A percentile compares a stretch with the other conserved stretches of the same genome.
phyloP scores from a whole-genome alignment of 345 rosid genomes.

The Camelina laxa region DNA sequence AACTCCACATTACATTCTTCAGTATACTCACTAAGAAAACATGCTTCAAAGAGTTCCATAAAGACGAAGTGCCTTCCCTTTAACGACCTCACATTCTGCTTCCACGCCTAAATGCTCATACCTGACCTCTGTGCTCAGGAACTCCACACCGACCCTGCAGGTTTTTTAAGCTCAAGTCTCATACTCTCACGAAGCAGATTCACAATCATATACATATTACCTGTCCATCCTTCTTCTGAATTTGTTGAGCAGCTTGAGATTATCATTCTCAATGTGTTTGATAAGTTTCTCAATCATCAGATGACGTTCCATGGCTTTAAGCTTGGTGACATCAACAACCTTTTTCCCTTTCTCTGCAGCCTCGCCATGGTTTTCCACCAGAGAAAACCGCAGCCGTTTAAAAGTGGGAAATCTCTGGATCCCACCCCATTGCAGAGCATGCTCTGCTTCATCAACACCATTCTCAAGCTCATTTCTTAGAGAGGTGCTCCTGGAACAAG shows the following conservation, averaged over 20 bases:
- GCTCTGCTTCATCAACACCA: slow-evolving; percentile 44
- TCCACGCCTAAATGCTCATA: slow-evolving; percentile 59
- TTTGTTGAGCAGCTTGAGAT: slow-evolving; percentile 57
- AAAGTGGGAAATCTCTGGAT: slow-evolving; percentile 73
- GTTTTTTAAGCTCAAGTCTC: slow-evolving; percentile 1
- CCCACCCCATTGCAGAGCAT: slow-evolving; percentile 64
- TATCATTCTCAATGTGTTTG: slow-evolving; percentile 68
- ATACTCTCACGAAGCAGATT: background rate
- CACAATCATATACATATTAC: slow-evolving; percentile 39
- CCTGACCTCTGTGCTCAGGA: slow-evolving; percentile 69
- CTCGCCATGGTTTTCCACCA: slow-evolving; percentile 46
- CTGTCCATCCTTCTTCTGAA: slow-evolving; percentile 58
- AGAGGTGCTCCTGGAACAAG: slow-evolving; percentile 53
- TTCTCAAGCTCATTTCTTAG: slow-evolving; percentile 33
- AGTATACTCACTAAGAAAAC: slow-evolving; percentile 54
- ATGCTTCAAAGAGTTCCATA: slow-evolving; percentile 63
- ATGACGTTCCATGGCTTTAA: slow-evolving; percentile 59
- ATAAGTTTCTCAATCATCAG: slow-evolving; percentile 67
- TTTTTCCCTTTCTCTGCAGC: slow-evolving; percentile 33
- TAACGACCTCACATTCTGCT: slow-evolving; percentile 67
- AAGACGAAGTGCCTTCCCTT: slow-evolving; percentile 76
- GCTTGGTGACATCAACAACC: slow-evolving; percentile 61
- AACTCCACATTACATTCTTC: background rate
- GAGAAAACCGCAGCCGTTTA: slow-evolving; percentile 59
- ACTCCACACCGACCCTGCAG: slow-evolving; percentile 64